Evolutionary conservation across 495 filamentous ascomycete genomes (phyloP).

Genomic region (Neurospora sp.): DNA sequence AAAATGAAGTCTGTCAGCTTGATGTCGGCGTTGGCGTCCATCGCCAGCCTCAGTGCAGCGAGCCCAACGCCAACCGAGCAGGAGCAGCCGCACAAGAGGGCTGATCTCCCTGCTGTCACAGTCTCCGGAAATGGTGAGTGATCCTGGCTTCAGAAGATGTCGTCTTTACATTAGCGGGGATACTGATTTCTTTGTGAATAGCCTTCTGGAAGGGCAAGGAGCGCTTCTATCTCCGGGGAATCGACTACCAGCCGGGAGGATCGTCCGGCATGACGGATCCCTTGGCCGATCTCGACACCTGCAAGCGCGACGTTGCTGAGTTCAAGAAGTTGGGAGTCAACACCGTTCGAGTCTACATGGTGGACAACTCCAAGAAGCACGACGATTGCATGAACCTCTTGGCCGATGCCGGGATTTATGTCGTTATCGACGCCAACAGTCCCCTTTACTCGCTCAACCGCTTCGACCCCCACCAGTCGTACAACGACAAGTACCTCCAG

Average conservation of each 20-base stretch:
- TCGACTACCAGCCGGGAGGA: conserved; percentile 94
- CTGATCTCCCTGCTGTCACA: conserved; percentile 31
- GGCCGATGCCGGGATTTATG: conserved; percentile 80
- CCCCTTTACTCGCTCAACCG: conserved; percentile 70
- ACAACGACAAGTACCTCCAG: conserved; percentile 86
- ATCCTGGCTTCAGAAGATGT: background rate
- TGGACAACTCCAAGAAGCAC: conserved; percentile 79
- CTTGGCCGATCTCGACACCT: conserved; percentile 57
- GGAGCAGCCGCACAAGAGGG: conserved; percentile 45
- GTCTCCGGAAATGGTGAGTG: conserved; percentile 36
- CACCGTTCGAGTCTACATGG: conserved; percentile 85
- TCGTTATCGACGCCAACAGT: conserved; percentile 67
- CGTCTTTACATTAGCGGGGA: background rate
- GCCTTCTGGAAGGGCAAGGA: conserved; percentile 79
- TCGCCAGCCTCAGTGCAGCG: conserved; percentile 42
- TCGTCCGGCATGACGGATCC: conserved; percentile 70
- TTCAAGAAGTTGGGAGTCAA: conserved; percentile 85
- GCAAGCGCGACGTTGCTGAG: conserved; percentile 72
- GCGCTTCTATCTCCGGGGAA: conserved; percentile 88
- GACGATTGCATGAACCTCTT: conserved; percentile 75
- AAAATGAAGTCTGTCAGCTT: conserved; percentile 18
- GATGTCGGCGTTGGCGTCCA: conserved; percentile 45
- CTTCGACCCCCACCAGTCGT: conserved; percentile 58
- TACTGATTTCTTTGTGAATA: conserved; percentile 11
- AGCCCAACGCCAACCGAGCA: conserved; percentile 46